Conservation (phyloP, 352 stramenopile species). For the Globisporangium irregulare region DNA sequence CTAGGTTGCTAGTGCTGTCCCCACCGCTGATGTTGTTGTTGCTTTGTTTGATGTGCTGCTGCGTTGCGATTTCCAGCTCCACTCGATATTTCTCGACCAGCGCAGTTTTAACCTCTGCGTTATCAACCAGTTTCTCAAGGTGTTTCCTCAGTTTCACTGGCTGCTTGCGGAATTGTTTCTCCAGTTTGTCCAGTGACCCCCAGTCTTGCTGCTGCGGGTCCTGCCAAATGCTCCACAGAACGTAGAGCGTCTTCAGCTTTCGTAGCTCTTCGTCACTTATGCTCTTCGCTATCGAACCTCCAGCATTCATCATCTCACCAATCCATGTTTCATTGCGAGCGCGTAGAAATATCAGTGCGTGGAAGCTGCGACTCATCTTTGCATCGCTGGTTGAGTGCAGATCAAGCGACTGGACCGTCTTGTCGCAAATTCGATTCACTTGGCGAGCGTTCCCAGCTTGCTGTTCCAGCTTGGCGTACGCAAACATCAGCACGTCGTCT, state of each 20-base stretch:
- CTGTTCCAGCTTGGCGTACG: slow-evolving; percentile 57
- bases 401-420: slow-evolving; percentile 35
- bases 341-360: slow-evolving; percentile 58
- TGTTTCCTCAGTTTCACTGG: slow-evolving; percentile 15
- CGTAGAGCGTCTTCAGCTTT: slow-evolving; percentile 25
- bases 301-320: not conserved
- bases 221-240: slow-evolving; percentile 38
- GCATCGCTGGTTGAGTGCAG: slow-evolving; percentile 3
- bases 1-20: not conserved
- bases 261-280: slow-evolving; percentile 1
- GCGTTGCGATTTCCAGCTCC: slow-evolving; percentile 37
- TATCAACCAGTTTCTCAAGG: slow-evolving; percentile 14
- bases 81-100: slow-evolving; percentile 41
- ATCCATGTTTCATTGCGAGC: slow-evolving; percentile 35
- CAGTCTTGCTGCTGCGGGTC: slow-evolving; percentile 4
- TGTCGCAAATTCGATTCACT: slow-evolving; percentile 54
- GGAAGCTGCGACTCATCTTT: slow-evolving; percentile 24
- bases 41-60: slow-evolving; percentile 20
- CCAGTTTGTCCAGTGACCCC: slow-evolving; percentile 33
- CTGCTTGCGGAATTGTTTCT: slow-evolving; percentile 35
- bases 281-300: not conserved
- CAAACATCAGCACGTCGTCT: slow-evolving; percentile 33
- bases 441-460: slow-evolving; percentile 41
- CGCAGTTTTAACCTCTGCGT: slow-evolving; percentile 18
- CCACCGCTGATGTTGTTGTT: not conserved